A percentile compares a stretch with the other conserved stretches of the same genome.
Evolutionary conservation across 495 filamentous ascomycete genomes (phyloP).

Genomic region (Daldinia childiae): DNA sequence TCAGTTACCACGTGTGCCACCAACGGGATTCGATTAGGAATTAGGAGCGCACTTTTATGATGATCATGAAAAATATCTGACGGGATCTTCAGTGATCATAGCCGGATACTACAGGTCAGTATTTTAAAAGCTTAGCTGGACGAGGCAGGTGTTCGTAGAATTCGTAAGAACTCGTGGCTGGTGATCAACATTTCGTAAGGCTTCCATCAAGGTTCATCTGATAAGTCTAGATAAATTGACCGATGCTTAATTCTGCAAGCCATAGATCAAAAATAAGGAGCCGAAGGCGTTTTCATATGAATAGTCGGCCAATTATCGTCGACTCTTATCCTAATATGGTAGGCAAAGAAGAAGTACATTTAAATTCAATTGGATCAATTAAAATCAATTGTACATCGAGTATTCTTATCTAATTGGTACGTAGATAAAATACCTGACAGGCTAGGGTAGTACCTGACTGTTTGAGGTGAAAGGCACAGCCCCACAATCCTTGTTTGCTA

Average conservation of each 20-base stretch:
- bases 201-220: conserved; percentile 16
- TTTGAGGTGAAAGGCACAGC: conserved; percentile 38
- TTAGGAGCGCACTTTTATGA: neutral
- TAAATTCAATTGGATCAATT: too few relatives aligned
- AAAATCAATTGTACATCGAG: neutral
- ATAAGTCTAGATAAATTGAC: conserved; percentile 19
- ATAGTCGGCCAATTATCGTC: conserved; percentile 16
- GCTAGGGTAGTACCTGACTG: conserved; percentile 3
- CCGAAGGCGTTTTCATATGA: conserved; percentile 2
- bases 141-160: conserved; percentile 6
- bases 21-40: neutral
- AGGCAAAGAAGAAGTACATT: conserved; percentile 1
- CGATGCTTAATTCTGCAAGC: neutral
- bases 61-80: conserved; percentile 3
- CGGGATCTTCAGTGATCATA: conserved; percentile 1
- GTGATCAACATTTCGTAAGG: neutral
- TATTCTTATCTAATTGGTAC: neutral
- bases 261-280: neutral
- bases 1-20: neutral
- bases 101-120: conserved; percentile 6
- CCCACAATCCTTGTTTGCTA: conserved; percentile 24
- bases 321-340: conserved; percentile 20
- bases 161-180: neutral
- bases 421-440: neutral
- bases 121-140: conserved; percentile 7